Conservation (phyloP, 2,329 filamentous ascomycete species). For the Pseudocercospora crystallina region DNA sequence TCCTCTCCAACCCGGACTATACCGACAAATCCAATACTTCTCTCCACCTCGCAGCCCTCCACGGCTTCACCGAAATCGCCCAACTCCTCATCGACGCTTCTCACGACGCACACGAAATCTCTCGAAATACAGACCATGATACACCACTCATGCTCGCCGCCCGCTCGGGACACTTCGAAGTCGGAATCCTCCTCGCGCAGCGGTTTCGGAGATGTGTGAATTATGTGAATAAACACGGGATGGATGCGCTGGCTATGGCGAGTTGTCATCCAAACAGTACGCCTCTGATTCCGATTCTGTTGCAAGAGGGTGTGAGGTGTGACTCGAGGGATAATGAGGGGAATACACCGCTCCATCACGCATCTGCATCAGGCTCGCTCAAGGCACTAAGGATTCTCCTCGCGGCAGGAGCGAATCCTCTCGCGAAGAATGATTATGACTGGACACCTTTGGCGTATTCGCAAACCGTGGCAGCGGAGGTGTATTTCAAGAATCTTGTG, state of each 20-base stretch:
- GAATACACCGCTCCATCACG: constrained; percentile 87
- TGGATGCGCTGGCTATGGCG: constrained; percentile 60
- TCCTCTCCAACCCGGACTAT: constrained; percentile 77
- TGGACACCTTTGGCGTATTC: constrained; percentile 86
- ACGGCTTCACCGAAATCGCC: constrained; percentile 69
- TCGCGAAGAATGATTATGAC: constrained; percentile 70
- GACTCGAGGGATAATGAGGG: constrained; percentile 61
- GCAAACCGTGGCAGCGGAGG: constrained; percentile 77
- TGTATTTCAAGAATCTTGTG: constrained; percentile 77
- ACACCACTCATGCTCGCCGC: constrained; percentile 81
- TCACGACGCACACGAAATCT: constrained; percentile 72
- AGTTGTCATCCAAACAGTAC: constrained; percentile 36
- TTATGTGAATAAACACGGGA: constrained; percentile 64
- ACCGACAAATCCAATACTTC: constrained; percentile 77
- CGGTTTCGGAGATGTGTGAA: constrained; percentile 63
- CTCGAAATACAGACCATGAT: constrained; percentile 75
- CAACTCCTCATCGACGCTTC: constrained; percentile 68
- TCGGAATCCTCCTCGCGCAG: constrained; percentile 70
- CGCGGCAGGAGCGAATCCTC: constrained; percentile 73
- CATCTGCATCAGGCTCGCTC: constrained; percentile 76
- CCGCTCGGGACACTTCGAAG: constrained; percentile 66
- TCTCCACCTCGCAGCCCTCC: constrained; percentile 74
- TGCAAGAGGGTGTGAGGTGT: constrained; percentile 35
- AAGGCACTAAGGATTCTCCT: constrained; percentile 75
- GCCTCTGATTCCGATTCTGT: constrained; percentile 45